Evolutionary conservation across 345 rosid genomes (phyloP).

Genomic region (Rubroshorea leprosula): DNA sequence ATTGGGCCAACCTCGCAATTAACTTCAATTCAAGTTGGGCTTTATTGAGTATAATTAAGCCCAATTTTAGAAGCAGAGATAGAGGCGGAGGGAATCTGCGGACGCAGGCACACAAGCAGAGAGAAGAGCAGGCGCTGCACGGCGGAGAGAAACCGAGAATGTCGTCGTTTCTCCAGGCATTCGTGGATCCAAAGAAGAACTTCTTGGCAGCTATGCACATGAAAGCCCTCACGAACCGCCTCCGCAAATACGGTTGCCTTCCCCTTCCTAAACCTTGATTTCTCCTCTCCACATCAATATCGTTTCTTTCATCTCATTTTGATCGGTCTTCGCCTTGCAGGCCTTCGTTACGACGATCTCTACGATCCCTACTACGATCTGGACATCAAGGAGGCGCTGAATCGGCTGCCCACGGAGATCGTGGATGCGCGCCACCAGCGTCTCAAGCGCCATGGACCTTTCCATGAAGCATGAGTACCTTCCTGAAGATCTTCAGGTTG

Average conservation of each 20-base stretch:
- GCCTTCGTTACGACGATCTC: constrained; percentile 87
- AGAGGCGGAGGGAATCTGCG: too few relatives aligned
- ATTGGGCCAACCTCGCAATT: too few relatives aligned
- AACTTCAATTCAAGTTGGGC: too few relatives aligned
- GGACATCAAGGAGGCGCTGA: constrained; percentile 85
- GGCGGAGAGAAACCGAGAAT: too few relatives aligned
- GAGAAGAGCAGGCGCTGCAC: too few relatives aligned
- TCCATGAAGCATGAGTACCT: constrained; percentile 98
- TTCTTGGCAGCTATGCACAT: constrained; percentile 67
- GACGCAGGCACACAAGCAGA: too few relatives aligned
- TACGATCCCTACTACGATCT: constrained; percentile 74
- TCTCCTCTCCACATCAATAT: background rate
- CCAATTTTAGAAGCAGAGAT: too few relatives aligned
- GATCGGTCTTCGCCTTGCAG: constrained; percentile 22
- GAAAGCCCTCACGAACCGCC: constrained; percentile 66
- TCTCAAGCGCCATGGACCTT: constrained; percentile 92
- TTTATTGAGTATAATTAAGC: too few relatives aligned
- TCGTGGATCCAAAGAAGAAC: constrained; percentile 69
- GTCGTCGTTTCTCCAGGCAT: background rate
- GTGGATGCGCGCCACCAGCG: constrained; percentile 96
- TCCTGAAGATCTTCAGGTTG: constrained; percentile 71
- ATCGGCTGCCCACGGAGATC: constrained; percentile 81
- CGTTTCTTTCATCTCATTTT: background rate
- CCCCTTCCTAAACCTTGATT: constrained; percentile 22
- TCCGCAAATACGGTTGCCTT: constrained; percentile 53